These are phyloP conservation scores for Paraconiothyrium brasiliense DNA, from an alignment of 2,329 filamentous ascomycete genomes.

Conservation along the genomic window DNA sequence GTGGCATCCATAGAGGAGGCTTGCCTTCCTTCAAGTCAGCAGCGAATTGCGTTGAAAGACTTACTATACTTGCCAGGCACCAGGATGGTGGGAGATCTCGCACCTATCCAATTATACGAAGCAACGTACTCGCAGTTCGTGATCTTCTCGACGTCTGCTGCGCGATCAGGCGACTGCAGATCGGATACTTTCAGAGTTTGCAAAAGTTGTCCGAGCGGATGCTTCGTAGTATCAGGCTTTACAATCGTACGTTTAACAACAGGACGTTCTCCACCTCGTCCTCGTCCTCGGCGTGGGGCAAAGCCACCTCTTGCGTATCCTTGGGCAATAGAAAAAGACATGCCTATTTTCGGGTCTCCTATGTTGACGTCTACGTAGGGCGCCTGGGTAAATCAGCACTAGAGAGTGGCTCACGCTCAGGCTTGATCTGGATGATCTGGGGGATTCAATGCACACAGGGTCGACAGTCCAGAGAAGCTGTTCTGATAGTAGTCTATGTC, in stretches of 20 bases:
- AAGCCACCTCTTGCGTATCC: constrained; percentile 31
- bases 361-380: background rate
- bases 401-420: background rate
- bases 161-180: constrained; percentile 12
- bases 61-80: constrained; percentile 35
- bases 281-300: constrained; percentile 33
- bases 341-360: constrained; percentile 9
- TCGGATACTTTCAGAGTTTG: constrained; percentile 26
- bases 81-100: constrained; percentile 49
- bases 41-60: background rate
- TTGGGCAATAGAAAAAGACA: constrained; percentile 18
- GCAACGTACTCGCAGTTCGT: constrained; percentile 54
- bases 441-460: background rate
- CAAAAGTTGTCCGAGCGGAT: constrained; percentile 44
- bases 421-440: background rate
- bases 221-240: constrained; percentile 35
- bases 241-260: constrained; percentile 23
- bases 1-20: constrained; percentile 63
- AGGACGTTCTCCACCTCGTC: constrained; percentile 25
- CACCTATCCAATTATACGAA: constrained; percentile 63
- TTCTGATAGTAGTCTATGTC: background rate
- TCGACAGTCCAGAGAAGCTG: background rate
- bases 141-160: constrained; percentile 40
- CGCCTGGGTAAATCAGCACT: background rate
- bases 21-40: constrained; percentile 49